Base-by-base conservation (phyloP, 2,329 filamentous ascomycete species). In the Neodidymelliopsis sp. region DNA sequence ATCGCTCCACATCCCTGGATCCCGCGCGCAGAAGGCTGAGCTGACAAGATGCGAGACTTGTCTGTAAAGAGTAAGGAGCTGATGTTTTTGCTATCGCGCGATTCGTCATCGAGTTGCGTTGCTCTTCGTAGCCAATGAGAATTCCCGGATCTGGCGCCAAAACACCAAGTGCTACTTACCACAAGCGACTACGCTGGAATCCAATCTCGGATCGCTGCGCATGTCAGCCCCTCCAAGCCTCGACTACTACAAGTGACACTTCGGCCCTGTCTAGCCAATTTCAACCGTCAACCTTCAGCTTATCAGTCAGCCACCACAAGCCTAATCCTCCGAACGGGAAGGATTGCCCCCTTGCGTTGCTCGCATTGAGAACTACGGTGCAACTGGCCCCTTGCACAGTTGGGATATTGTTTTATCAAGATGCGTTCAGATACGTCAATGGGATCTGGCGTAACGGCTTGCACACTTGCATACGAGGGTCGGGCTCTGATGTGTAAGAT, bases 91-190 rank as follows among this genome's bases (percentile, higher is more conserved):
- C 24, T 20, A 22, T 33, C 27, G n/a, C 20, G 20, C 19, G 30
- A 48, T 30, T 31, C 43, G 37, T 29, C 30, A 36, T n/a, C 2
- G n/a, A 7, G 3, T 20, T 36, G 40, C 23, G 43, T 18, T 4
- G 22, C 15, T 18, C 13, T 22, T 18, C 5, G 10, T 13, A 16
- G 15, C 37, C 37, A 36, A 41, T 31, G 13, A 41, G n/a, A 30
- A n/a, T n/a, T n/a, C n/a, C n/a, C 6, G 4, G 24, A 18, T 27
- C 29, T 12, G 20, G 6, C 28, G 18, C 9, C 19, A 6, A 2
- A 2, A 12, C 28, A n/a, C 12, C 5, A 22, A 30, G 25, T 31
- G 18, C 40, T 11, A 22, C 18, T 6, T 23, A n/a, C 23, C 29
- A 27, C 37, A 11, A 20, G 7, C 22, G 8, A 25, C n/a, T 16